Base-by-base conservation (phyloP, 192 early-diverging fungal species). In the Glomus cerebriforme region DNA sequence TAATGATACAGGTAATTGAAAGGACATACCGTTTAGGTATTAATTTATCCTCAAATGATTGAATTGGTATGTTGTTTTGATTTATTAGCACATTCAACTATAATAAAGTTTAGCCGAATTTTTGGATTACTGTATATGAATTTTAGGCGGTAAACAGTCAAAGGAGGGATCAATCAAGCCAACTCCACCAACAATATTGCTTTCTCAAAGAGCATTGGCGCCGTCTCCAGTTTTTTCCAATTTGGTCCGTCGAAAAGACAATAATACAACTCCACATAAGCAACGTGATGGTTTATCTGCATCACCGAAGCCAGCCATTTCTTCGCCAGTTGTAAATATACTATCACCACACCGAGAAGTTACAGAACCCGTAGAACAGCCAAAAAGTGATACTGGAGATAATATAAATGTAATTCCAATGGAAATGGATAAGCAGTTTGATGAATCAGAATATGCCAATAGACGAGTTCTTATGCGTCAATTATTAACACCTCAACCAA, bases 401-500 rank as follows among this genome's bases (percentile, higher is more conserved):
- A 35, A 54, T 58, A 73, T 31, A 5, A 6, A 22, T 59, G n/a
- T 26, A 59, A 59, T 24, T 34, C 19, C 58, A 31, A 72, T 29
- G 22, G 26, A 35, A 12, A 34, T 32, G 22, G 62, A 63, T 27
- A 77, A 43, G 10, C 22, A 17, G 13, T 22, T 45, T 1, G 63
- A 77, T 65, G 60, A 77, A 37, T 63, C 63, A 19, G 37, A 77
- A 8, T 62, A 77, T 59, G 35, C 3, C 5, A 45, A 35, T 9
- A 27, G 65, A 66, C 37, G 66, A 47, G 12, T 34, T 13, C 58
- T 27, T 43, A 82, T 85, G 84, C 79, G 77, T 65, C 15, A 74
- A 29, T 76, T 86, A 13, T 79, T 88, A 60, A 74, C 77, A 37
- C 84, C 88, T 3, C 83, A 84, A 70, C 87, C 87, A 43, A 87